phyloP scores from a whole-genome alignment of 352 stramenopile genomes.

The Halophytophthora batemanensis region DNA sequence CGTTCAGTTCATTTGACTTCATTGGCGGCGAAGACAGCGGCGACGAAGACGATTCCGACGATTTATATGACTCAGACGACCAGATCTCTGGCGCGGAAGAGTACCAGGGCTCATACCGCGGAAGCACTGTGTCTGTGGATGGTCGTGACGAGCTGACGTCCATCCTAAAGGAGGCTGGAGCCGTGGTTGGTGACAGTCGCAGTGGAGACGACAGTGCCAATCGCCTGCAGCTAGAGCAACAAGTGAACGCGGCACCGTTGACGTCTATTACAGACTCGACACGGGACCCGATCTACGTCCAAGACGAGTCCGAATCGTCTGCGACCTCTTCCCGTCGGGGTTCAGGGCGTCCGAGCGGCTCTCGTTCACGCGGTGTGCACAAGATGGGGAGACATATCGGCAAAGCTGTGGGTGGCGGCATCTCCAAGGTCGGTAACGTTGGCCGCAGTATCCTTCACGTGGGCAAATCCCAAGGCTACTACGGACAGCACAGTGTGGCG shows the following conservation, averaged over 20 bases:
- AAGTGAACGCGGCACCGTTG: slow-evolving; percentile 8
- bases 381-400: slow-evolving; percentile 79
- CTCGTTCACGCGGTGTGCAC: slow-evolving; percentile 49
- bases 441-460: slow-evolving; percentile 74
- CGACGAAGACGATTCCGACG: slow-evolving; percentile 67
- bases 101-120: slow-evolving; percentile 50
- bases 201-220: slow-evolving; percentile 6
- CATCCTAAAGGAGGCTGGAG: slow-evolving; percentile 18
- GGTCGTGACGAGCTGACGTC: slow-evolving; percentile 31
- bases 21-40: slow-evolving; percentile 81
- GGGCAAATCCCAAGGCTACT: slow-evolving; percentile 41
- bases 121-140: slow-evolving; percentile 25
- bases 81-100: slow-evolving; percentile 74
- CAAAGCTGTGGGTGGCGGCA: slow-evolving; percentile 72
- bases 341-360: slow-evolving; percentile 18
- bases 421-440: slow-evolving; percentile 76
- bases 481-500: slow-evolving; percentile 8
- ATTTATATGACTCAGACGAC: slow-evolving; percentile 65
- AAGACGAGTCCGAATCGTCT: slow-evolving; percentile 9
- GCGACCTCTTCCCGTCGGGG: slow-evolving; percentile 11
- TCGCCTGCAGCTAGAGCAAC: background rate
- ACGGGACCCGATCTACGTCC: slow-evolving; percentile 21
- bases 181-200: slow-evolving; percentile 20
- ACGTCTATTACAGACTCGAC: slow-evolving; percentile 8
- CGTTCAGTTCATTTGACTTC: slow-evolving; percentile 77